A percentile compares a stretch with the other conserved stretches of the same genome.
Evolutionary conservation across 768 basidiomycete species (phyloP).

Genomic region (Russula sp.): DNA sequence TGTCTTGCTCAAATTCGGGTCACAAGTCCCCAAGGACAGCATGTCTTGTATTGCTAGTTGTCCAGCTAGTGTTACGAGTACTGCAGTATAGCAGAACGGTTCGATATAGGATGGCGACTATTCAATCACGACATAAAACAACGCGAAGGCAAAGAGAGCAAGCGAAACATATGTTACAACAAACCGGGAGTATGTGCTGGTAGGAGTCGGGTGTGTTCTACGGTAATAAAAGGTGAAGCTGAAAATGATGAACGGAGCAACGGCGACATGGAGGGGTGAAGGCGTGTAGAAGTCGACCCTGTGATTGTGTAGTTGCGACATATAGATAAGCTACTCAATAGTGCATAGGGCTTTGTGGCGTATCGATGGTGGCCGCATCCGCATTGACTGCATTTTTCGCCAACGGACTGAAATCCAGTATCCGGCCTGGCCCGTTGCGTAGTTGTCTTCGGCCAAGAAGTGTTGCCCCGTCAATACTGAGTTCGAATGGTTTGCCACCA

Average conservation of each 20-base stretch:
- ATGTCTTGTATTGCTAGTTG: conserved; percentile 6
- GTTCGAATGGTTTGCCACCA: conserved; percentile 51
- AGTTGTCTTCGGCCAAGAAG: conserved; percentile 67
- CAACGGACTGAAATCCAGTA: conserved; percentile 32
- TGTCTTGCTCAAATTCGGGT: too few species aligned
- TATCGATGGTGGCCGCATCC: conserved; percentile 9
- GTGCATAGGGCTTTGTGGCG: conserved; percentile 24
- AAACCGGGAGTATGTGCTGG: background rate
- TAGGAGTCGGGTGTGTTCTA: background rate
- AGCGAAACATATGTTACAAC: conserved; percentile 9
- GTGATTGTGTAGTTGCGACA: background rate
- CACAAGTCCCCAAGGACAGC: background rate
- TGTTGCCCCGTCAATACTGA: conserved; percentile 83
- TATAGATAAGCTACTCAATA: conserved; percentile 6
- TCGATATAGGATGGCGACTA: background rate
- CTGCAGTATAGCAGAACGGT: background rate
- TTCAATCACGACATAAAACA: background rate
- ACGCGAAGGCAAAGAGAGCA: background rate
- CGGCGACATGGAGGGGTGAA: background rate
- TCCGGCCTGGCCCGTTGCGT: conserved; percentile 25
- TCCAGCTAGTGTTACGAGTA: background rate
- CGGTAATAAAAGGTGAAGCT: background rate
- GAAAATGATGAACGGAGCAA: background rate
- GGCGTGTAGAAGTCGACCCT: background rate
- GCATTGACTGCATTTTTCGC: conserved; percentile 25